Conservation (phyloP, 257 asterid genomes). For the Prunella vulgaris region DNA sequence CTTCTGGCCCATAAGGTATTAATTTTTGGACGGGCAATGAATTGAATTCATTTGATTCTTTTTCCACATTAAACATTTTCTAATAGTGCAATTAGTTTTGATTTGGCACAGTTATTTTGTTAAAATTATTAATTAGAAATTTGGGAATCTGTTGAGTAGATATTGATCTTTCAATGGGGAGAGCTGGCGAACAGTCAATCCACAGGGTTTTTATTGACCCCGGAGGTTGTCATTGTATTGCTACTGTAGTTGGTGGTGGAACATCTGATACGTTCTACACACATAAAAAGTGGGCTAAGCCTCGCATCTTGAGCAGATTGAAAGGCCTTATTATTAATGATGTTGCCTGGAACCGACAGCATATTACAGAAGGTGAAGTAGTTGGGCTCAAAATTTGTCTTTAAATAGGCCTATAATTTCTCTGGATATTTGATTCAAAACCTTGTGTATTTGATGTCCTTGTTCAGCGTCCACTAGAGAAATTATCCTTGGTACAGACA, state of each 20-base stretch:
- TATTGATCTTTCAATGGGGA: constrained; percentile 86
- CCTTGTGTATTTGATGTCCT: constrained; percentile 23
- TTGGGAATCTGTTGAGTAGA: constrained; percentile 37
- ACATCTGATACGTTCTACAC: constrained; percentile 86
- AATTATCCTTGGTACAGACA: constrained; percentile 81
- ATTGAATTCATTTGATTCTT: neutral
- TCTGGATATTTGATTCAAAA: constrained; percentile 12
- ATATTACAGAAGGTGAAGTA: constrained; percentile 76
- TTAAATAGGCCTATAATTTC: neutral
- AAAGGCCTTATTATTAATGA: constrained; percentile 77
- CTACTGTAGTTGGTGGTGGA: constrained; percentile 84
- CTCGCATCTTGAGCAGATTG: constrained; percentile 71
- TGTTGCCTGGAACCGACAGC: constrained; percentile 95
- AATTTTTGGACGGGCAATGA: neutral
- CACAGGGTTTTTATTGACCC: constrained; percentile 91
- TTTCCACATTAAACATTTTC: neutral
- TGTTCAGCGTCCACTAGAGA: constrained; percentile 87
- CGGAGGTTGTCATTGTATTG: constrained; percentile 96
- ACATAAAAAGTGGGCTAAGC: constrained; percentile 92
- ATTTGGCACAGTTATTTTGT: neutral
- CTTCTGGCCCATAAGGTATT: neutral
- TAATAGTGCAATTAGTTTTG: neutral
- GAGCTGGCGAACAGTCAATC: constrained; percentile 90
- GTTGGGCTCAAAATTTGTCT: constrained; percentile 9
- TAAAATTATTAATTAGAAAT: neutral